phyloP scores from a whole-genome alignment of 208 protist species.

The Wallacemonas sp. region DNA sequence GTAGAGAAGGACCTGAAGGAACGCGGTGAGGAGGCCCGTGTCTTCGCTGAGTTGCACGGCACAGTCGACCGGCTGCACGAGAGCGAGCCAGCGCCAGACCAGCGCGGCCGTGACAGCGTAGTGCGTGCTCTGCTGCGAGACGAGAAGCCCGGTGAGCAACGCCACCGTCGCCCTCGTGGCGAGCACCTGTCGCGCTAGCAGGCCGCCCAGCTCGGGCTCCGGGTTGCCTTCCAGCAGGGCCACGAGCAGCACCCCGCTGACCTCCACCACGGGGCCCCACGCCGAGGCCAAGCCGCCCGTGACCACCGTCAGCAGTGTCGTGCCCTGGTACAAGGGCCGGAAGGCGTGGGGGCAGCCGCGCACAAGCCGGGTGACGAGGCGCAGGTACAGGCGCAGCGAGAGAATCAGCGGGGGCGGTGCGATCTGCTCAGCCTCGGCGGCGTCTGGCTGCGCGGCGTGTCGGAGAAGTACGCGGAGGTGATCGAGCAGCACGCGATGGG shows the following conservation, averaged over 20 bases:
- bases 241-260: neutral
- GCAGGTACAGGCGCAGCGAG: neutral
- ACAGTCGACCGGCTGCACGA: slow-evolving; percentile 28
- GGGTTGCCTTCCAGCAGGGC: slow-evolving; percentile 7
- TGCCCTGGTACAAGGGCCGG: neutral
- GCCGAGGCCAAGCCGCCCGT: neutral
- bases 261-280: slow-evolving; percentile 2
- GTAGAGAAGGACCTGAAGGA: slow-evolving; percentile 38
- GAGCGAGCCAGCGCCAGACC: slow-evolving; percentile 59
- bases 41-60: slow-evolving; percentile 25
- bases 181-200: slow-evolving; percentile 44
- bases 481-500: slow-evolving; percentile 25
- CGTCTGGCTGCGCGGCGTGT: neutral
- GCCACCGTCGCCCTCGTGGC: slow-evolving; percentile 29
- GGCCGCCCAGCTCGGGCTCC: neutral
- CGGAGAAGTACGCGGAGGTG: slow-evolving; percentile 18
- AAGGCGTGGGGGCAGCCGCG: slow-evolving; percentile 7
- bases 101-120: slow-evolving; percentile 41
- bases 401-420: no score
- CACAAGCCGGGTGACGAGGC: slow-evolving; percentile 2
- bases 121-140: slow-evolving; percentile 29
- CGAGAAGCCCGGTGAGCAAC: slow-evolving; percentile 25
- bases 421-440: no score
- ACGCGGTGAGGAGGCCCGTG: slow-evolving; percentile 23
- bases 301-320: neutral